phyloP scores from a whole-genome alignment of 805 yeast genomes.

The Candida ponderosae region DNA sequence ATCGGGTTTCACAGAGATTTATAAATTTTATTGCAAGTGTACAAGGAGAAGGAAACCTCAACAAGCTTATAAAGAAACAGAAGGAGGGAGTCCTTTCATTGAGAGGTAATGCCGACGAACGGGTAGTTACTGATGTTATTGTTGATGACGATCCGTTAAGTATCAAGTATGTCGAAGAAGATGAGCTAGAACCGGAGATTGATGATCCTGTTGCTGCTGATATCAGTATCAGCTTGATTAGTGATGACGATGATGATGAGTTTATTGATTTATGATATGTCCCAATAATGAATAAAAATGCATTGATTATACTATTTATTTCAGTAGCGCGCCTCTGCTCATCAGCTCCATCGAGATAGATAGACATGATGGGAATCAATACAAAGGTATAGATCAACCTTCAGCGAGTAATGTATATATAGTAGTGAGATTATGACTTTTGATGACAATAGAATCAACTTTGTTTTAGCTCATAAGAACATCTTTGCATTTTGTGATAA shows the following conservation, averaged over 20 bases:
- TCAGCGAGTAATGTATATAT: no score
- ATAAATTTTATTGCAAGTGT: background rate
- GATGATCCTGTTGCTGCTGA: constrained; percentile 10
- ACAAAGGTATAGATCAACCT: no score
- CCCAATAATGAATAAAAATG: no score
- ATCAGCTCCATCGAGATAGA: no score
- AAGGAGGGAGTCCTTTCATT: background rate
- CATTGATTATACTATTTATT: no score
- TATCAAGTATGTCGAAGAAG: background rate
- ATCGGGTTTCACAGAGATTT: background rate
- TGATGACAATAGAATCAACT: no score
- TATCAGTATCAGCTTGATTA: constrained; percentile 1
- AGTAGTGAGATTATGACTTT: no score
- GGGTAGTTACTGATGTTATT: background rate
- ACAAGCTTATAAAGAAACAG: background rate
- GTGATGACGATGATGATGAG: constrained; percentile 8
- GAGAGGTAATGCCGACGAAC: background rate
- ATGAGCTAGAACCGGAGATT: background rate
- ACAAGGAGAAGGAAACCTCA: background rate
- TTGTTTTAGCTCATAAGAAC: constrained; percentile 4
- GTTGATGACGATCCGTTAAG: background rate
- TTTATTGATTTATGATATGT: background rate
- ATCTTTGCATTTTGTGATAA: constrained; percentile 12
- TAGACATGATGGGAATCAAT: no score
- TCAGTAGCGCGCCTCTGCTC: no score